Percentiles rank a stretch among this genome's conserved stretches.
These are phyloP conservation scores for Peniophora sp. DNA, from an alignment of 1,284 basidiomycete species.

Conservation along the genomic window DNA sequence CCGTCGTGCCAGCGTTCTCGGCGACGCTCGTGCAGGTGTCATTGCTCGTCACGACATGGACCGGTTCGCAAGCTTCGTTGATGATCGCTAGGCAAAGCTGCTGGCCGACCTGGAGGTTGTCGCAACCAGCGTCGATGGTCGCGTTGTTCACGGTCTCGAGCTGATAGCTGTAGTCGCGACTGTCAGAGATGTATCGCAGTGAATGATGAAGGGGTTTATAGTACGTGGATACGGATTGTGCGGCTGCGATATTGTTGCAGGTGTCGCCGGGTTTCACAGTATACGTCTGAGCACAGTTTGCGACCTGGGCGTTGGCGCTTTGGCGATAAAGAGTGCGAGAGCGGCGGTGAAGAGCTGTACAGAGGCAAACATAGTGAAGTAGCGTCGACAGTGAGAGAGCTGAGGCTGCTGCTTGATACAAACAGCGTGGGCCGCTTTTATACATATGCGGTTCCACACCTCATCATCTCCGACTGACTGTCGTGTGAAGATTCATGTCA, in stretches of 20 bases:
- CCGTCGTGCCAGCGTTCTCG: constrained; percentile 23
- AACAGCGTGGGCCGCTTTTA: too few relatives aligned
- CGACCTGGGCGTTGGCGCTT: background rate
- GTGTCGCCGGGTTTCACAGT: constrained; percentile 43
- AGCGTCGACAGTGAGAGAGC: too few relatives aligned
- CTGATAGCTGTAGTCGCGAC: constrained; percentile 41
- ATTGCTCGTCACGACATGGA: constrained; percentile 33
- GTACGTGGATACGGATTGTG: constrained; percentile 48
- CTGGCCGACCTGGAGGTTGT: constrained; percentile 41
- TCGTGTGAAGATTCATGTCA: too few relatives aligned
- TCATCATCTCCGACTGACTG: too few relatives aligned
- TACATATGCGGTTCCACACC: too few relatives aligned
- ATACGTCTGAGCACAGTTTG: constrained; percentile 41
- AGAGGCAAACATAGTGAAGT: too few relatives aligned
- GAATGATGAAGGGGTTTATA: constrained; percentile 9
- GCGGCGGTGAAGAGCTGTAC: too few relatives aligned
- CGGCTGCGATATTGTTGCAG: constrained; percentile 52
- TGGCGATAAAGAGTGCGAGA: too few relatives aligned
- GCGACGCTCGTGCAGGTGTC: constrained; percentile 35
- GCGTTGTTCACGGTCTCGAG: constrained; percentile 45
- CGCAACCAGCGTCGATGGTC: constrained; percentile 42
- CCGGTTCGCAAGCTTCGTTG: constrained; percentile 14
- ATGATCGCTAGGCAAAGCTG: constrained; percentile 37
- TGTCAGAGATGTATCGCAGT: background rate
- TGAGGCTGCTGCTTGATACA: too few relatives aligned